Conservation (phyloP, 2,329 filamentous ascomycete species). For the Didymella lethalis region DNA sequence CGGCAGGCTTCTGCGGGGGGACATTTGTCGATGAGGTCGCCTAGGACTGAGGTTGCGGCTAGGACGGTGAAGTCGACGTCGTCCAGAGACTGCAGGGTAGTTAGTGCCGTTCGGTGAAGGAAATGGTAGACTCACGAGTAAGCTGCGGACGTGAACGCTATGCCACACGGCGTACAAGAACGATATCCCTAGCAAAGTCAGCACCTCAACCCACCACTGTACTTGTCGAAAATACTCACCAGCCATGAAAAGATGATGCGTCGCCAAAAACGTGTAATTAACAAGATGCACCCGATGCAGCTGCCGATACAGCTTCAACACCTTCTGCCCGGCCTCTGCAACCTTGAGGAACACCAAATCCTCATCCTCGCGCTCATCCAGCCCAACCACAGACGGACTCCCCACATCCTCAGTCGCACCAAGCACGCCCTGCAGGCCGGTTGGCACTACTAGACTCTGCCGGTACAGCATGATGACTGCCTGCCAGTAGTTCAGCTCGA, state of each 20-base stretch:
- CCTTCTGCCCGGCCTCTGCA: conserved; percentile 92
- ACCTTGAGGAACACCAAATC: conserved; percentile 94
- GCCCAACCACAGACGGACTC: conserved; percentile 65
- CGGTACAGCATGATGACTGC: conserved; percentile 95
- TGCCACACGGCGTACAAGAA: conserved; percentile 99
- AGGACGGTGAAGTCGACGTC: conserved; percentile 98
- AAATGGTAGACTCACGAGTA: conserved; percentile 69
- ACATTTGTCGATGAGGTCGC: conserved; percentile 91
- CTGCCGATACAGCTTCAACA: conserved; percentile 88
- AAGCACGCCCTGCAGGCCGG: conserved; percentile 81
- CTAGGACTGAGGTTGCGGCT: conserved; percentile 89
- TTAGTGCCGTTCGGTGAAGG: conserved; percentile 18
- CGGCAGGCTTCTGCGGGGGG: conserved; percentile 93
- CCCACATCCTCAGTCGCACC: conserved; percentile 65
- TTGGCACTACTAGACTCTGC: conserved; percentile 86
- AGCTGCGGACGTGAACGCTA: conserved; percentile 84
- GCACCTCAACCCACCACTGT: conserved; percentile 11
- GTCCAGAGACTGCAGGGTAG: conserved; percentile 71
- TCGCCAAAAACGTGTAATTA: conserved; percentile 95
- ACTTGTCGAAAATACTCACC: conserved; percentile 60
- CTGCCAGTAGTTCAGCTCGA: conserved; percentile 98
- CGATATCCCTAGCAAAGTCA: conserved; percentile 69
- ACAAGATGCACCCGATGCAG: conserved; percentile 87
- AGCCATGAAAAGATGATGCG: conserved; percentile 96
- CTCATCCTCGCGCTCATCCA: conserved; percentile 79